A percentile compares a stretch with the other conserved stretches of the same genome.
These are phyloP conservation scores for Heliocybe sulcata DNA, from an alignment of 1,284 basidiomycete genomes.

Conservation along the genomic window DNA sequence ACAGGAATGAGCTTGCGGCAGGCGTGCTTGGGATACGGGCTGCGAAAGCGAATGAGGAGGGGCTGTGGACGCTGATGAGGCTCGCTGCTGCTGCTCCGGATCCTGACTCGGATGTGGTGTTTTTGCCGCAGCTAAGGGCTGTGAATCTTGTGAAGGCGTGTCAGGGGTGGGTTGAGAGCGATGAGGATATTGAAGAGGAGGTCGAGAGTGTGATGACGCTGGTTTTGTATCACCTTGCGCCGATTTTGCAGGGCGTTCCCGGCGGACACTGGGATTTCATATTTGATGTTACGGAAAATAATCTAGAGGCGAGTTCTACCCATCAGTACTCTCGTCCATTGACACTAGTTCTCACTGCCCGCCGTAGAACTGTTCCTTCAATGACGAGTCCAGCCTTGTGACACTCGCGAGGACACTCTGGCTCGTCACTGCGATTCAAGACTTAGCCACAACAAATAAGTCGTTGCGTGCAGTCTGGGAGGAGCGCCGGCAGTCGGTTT, in stretches of 20 bases:
- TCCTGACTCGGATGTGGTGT: conserved; percentile 72
- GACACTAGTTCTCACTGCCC: background rate
- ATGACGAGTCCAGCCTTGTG: conserved; percentile 53
- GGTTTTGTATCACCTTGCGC: conserved; percentile 73
- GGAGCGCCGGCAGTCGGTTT: conserved; percentile 42
- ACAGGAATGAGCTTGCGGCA: conserved; percentile 87
- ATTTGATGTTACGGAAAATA: conserved; percentile 85
- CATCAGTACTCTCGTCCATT: background rate
- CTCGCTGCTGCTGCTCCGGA: conserved; percentile 78
- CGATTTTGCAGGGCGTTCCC: conserved; percentile 82
- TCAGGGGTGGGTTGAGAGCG: conserved; percentile 78
- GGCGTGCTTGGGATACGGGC: conserved; percentile 66
- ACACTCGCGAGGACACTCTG: conserved; percentile 63
- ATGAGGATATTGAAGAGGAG: conserved; percentile 68
- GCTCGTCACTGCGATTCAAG: conserved; percentile 65
- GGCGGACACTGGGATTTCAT: conserved; percentile 92
- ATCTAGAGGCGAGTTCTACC: conserved; percentile 65
- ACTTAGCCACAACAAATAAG: conserved; percentile 70
- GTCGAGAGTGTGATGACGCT: conserved; percentile 73
- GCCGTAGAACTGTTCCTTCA: conserved; percentile 53
- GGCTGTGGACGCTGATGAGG: conserved; percentile 62
- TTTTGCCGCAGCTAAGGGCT: conserved; percentile 82
- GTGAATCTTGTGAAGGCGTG: conserved; percentile 88
- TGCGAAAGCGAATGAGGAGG: conserved; percentile 56
- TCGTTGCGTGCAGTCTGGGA: conserved; percentile 66